Base-by-base conservation (phyloP, 306 rosid species). In the Myrica gale region DNA sequence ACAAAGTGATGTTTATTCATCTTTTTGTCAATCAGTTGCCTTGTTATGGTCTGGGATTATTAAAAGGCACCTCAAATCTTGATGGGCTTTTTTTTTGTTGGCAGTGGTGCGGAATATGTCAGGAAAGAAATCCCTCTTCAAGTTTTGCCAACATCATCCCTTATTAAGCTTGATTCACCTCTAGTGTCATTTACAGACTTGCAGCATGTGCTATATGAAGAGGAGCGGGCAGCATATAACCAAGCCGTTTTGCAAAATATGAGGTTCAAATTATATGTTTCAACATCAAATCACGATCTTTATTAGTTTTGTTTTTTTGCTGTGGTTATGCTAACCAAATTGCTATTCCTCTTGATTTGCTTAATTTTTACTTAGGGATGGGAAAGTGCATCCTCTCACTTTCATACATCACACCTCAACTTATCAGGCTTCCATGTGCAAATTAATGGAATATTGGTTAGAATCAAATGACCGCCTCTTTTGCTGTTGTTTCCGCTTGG, bases 381-480 rank as follows among this genome's bases (percentile, higher is more conserved):
- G 91, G 73, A 92, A 88, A 87, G 82, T 86, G 85, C 99, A 96
- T 86, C 99, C 99, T 7, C 93, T 96, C 72, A 82, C 91, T 69
- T 96, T 85, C 84, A 81, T 96, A 82, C 98, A 96, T 81, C 98
- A 96, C 82, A 83, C 99, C 44, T 92, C 99, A 76, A 96, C 96
- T 42, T 96, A 96, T 82, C 98, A 96, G 82, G 90, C 99, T 87
- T 96, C 99, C 73, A 82, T 96, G 88, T 92, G 99, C 98, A 96
- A 96, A 79, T 83, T 96, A 78, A 96, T 96, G 50, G 98, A 96
- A 82, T 90, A 90, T 85, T 96, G 99, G 99, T 96, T 42, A 89
- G 97, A 61, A 61, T 78, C 73, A 71, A 47, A 62, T 67, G 63
- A 61, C 75, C 26, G 42, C 78, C 73, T 75, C 37, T 46, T 23